A percentile compares a stretch with the other conserved stretches of the same genome.
phyloP scores from a whole-genome alignment of 176 grass and related monocot genomes.

The Avena sativa region DNA sequence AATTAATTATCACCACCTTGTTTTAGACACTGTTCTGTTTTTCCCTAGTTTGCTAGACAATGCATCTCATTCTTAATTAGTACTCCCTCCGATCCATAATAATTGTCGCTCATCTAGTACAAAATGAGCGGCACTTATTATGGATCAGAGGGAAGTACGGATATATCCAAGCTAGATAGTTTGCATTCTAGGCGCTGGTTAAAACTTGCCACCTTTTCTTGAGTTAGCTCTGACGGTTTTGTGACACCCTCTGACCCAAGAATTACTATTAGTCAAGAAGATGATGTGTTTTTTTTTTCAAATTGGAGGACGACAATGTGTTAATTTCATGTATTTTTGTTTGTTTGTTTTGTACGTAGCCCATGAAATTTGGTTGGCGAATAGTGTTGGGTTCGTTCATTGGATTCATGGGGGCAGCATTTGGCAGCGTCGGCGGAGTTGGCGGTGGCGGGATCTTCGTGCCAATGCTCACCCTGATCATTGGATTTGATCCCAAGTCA shows the following conservation, averaged over 20 bases:
- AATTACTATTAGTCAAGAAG: too few species aligned
- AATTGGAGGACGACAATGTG: too few species aligned
- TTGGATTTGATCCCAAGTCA: constrained; percentile 73
- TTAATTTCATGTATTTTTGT: constrained; percentile 16
- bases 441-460: constrained; percentile 67
- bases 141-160: too few species aligned
- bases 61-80: not conserved
- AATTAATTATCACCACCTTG: not conserved
- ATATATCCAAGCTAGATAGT: not conserved
- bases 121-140: too few species aligned
- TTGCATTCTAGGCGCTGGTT: not conserved
- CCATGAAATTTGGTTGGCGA: constrained; percentile 52
- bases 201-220: not conserved
- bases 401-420: constrained; percentile 57
- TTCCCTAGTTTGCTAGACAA: not conserved
- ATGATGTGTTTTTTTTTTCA: too few species aligned
- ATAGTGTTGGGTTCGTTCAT: constrained; percentile 52
- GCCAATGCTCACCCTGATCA: constrained; percentile 66
- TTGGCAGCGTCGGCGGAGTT: constrained; percentile 63
- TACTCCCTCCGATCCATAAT: too few species aligned
- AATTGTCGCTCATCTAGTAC: too few species aligned
- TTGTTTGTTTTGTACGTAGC: constrained; percentile 5
- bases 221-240: not conserved
- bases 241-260: not conserved
- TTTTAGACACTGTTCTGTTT: not conserved